Percentiles rank a stretch among this genome's conserved stretches.
Evolutionary conservation across 2,329 filamentous ascomycete species (phyloP).

Genomic region (Myriosclerotinia curreyana): DNA sequence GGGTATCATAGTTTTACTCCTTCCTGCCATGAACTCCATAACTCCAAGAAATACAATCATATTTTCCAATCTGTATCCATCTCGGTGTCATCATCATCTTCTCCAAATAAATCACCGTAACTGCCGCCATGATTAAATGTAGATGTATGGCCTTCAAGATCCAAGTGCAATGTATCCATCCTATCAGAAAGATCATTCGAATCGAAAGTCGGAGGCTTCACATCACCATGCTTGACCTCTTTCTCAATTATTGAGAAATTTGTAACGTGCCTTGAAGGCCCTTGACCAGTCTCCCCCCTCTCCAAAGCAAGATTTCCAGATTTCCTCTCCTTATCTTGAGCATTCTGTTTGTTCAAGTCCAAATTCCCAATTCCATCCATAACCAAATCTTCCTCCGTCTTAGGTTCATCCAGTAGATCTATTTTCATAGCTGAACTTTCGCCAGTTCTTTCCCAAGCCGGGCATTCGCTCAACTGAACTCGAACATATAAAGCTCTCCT

Average conservation of each 20-base stretch:
- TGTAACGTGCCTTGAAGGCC: slow-evolving; percentile 38
- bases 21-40: slow-evolving; percentile 19
- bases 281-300: slow-evolving; percentile 42
- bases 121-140: slow-evolving; percentile 31
- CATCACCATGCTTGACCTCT: slow-evolving; percentile 41
- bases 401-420: slow-evolving; percentile 65
- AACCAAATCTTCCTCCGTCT: slow-evolving; percentile 42
- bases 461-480: slow-evolving; percentile 81
- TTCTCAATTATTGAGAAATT: slow-evolving; percentile 54
- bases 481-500: slow-evolving; percentile 79
- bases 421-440: slow-evolving; percentile 43
- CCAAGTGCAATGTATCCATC: slow-evolving; percentile 37
- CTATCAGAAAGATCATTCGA: slow-evolving; percentile 37
- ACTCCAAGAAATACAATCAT: slow-evolving; percentile 25
- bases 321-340: slow-evolving; percentile 40
- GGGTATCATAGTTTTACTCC: slow-evolving; percentile 27
- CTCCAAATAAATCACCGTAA: slow-evolving; percentile 21
- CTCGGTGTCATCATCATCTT: slow-evolving; percentile 27
- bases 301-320: slow-evolving; percentile 50
- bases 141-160: slow-evolving; percentile 37
- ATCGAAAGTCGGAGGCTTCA: slow-evolving; percentile 43
- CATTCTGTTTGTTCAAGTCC: slow-evolving; percentile 46
- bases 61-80: slow-evolving; percentile 35
- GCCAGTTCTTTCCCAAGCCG: slow-evolving; percentile 72
- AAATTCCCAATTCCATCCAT: slow-evolving; percentile 40